Percentiles rank a stretch among this genome's conserved stretches.
These are phyloP conservation scores for Monosporascus cannonballus DNA, from an alignment of 2,329 filamentous ascomycete species.

Conservation along the genomic window DNA sequence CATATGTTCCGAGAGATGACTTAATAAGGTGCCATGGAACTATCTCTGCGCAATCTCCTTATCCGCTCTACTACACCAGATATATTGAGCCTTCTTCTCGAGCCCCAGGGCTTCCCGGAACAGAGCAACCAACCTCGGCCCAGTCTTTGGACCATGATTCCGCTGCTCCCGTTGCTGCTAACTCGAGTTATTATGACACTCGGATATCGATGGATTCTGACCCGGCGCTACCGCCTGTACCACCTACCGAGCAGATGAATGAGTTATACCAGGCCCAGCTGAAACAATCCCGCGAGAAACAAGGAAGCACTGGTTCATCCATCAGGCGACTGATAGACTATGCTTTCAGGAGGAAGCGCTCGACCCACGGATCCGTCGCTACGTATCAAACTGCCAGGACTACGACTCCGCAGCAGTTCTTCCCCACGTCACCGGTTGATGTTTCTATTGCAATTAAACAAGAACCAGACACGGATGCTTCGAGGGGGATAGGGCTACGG, in stretches of 20 bases:
- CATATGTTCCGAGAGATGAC: slow-evolving; percentile 11
- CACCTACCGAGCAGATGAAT: slow-evolving; percentile 23
- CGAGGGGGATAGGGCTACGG: slow-evolving; percentile 7
- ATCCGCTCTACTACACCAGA: slow-evolving; percentile 11
- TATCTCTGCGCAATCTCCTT: slow-evolving; percentile 10
- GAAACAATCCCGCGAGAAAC: slow-evolving; percentile 21
- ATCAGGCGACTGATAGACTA: slow-evolving; percentile 19
- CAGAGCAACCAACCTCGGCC: slow-evolving; percentile 10
- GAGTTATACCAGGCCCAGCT: slow-evolving; percentile 26
- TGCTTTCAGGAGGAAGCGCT: slow-evolving; percentile 23
- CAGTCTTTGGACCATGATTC: slow-evolving; percentile 13
- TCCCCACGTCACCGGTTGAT: slow-evolving; percentile 12
- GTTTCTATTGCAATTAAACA: slow-evolving; percentile 14
- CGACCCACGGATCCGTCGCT: slow-evolving; percentile 20
- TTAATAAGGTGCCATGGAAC: slow-evolving; percentile 13
- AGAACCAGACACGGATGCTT: slow-evolving; percentile 11
- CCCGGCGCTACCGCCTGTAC: slow-evolving; percentile 16
- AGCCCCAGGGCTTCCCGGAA: slow-evolving; percentile 13
- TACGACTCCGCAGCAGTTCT: slow-evolving; percentile 15
- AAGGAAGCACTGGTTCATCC: slow-evolving; percentile 22
- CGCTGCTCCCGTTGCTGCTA: slow-evolving; percentile 21
- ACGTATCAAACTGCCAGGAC: slow-evolving; percentile 12
- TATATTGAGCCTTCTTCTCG: slow-evolving; percentile 16
- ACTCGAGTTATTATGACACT: slow-evolving; percentile 27
- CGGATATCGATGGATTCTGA: slow-evolving; percentile 27